These are phyloP conservation scores for Paraconiothyrium sp. DNA, from an alignment of 2,329 filamentous ascomycete genomes.

Conservation along the genomic window DNA sequence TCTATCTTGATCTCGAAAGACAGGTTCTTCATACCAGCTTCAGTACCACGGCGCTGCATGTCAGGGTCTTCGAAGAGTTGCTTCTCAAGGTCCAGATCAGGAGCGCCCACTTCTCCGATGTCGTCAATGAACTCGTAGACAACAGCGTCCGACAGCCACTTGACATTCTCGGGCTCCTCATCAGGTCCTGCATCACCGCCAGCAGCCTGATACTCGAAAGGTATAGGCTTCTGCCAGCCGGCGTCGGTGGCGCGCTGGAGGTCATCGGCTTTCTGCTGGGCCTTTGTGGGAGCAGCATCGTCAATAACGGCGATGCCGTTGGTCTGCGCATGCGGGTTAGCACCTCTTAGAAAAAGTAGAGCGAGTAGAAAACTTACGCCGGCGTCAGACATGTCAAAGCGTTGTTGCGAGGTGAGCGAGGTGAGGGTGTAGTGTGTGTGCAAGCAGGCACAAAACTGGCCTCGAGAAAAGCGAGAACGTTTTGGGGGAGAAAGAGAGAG, in stretches of 20 bases:
- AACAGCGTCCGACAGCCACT: slow-evolving; percentile 65
- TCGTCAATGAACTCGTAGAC: slow-evolving; percentile 89
- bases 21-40: slow-evolving; percentile 70
- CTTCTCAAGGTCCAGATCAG: slow-evolving; percentile 73
- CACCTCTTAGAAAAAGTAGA: not conserved
- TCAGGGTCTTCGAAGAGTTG: slow-evolving; percentile 73
- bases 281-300: slow-evolving; percentile 27
- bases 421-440: not conserved
- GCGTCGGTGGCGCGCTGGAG: slow-evolving; percentile 41
- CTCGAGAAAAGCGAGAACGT: slow-evolving; percentile 3
- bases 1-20: slow-evolving; percentile 62
- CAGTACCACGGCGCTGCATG: slow-evolving; percentile 61
- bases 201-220: slow-evolving; percentile 35
- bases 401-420: not conserved
- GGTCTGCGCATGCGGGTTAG: not conserved
- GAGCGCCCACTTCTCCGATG: slow-evolving; percentile 83
- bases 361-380: slow-evolving; percentile 9
- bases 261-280: slow-evolving; percentile 35
- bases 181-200: slow-evolving; percentile 17
- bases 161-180: slow-evolving; percentile 32
- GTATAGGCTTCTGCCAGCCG: slow-evolving; percentile 56
- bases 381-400: slow-evolving; percentile 32
- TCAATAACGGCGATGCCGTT: slow-evolving; percentile 22
- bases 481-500: not conserved
- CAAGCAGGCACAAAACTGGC: slow-evolving; percentile 23